Evolutionary conservation across 805 yeast genomes (phyloP), one percentile per base, ranked within the genome.

Genomic region (Lipomyces lipofer): DNA sequence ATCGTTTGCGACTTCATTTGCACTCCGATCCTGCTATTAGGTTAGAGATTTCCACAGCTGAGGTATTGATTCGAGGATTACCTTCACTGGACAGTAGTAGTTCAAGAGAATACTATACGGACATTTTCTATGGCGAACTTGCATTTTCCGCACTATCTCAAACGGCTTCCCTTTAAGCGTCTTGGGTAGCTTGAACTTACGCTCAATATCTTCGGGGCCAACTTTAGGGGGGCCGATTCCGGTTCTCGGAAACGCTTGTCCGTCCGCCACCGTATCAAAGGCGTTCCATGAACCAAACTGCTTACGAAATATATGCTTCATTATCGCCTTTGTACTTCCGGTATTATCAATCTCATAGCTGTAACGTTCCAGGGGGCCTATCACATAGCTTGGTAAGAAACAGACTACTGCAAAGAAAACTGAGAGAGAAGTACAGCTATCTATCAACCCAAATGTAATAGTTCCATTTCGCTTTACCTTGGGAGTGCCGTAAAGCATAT

Each of bases 281-380:
- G 44, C 21, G 22, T 42, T 51, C 12, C 40, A 12, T 22, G 43
- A 30, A 8, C 42, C 43, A 28, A 42, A 56, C 25, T 47, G 54
- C 43, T 47, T 47, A 10, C 55, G 53, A 51, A 58, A 58, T 10
- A 56, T 48, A 13, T 45, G n/a, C 33, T 44, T 42, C 15, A 56
- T 24, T 2, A 49, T 17, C 5, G n/a, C 8, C 30, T 56, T 56
- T 3, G 60, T 56, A 21, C 40, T 47, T n/a, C 22, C 28, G 7
- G 47, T 2, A 13, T 32, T 15, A 3, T n/a, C n/a, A n/a, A n/a
- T 28, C 6, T 44, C 24, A 8, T 36, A 21, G 13, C n/a, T 0
- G 40, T 36, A 36, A 19, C 40, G 25, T 7, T n/a, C 24, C 7
- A 36, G 40, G 13, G 25, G 22, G 22, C 22, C 40, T 36, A 29